Evolutionary conservation across 257 asterid genomes (phyloP).

Genomic region (Nyctanthes arbortristis): DNA sequence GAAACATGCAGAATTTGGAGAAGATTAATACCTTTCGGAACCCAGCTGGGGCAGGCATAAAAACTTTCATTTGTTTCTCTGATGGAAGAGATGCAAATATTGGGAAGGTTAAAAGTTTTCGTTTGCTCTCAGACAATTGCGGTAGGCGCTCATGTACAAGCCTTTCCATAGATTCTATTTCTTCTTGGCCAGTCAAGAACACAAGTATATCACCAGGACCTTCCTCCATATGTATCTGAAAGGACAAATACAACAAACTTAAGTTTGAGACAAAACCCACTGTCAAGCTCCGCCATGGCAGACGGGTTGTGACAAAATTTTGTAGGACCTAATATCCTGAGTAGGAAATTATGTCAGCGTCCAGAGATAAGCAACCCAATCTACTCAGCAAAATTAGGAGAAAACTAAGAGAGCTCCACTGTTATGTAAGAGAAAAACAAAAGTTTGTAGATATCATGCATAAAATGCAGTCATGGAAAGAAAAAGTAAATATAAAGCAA

Average conservation of each 20-base stretch:
- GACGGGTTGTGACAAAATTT: constrained; percentile 9
- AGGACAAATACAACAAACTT: constrained; percentile 21
- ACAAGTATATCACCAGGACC: constrained; percentile 93
- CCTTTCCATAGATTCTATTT: constrained; percentile 93
- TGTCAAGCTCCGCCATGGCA: constrained; percentile 18
- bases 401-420: not conserved
- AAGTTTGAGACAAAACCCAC: constrained; percentile 8
- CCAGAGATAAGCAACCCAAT: not conserved
- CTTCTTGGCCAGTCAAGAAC: constrained; percentile 98
- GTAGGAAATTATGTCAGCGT: not conserved
- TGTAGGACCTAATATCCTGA: constrained; percentile 1
- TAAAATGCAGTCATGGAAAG: constrained; percentile 6
- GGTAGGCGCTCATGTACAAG: constrained; percentile 75
- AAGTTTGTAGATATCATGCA: not conserved
- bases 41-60: constrained; percentile 77
- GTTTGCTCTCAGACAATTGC: constrained; percentile 66
- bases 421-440: not conserved
- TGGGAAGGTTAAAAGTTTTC: constrained; percentile 69
- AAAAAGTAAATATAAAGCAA: constrained; percentile 2
- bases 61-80: constrained; percentile 93
- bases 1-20: constrained; percentile 1
- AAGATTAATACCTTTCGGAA: constrained; percentile 74
- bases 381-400: not conserved
- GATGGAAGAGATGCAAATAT: constrained; percentile 95
- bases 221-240: constrained; percentile 85